Conservation (phyloP, 139 green algal species). For the Choricystis sp. region DNA sequence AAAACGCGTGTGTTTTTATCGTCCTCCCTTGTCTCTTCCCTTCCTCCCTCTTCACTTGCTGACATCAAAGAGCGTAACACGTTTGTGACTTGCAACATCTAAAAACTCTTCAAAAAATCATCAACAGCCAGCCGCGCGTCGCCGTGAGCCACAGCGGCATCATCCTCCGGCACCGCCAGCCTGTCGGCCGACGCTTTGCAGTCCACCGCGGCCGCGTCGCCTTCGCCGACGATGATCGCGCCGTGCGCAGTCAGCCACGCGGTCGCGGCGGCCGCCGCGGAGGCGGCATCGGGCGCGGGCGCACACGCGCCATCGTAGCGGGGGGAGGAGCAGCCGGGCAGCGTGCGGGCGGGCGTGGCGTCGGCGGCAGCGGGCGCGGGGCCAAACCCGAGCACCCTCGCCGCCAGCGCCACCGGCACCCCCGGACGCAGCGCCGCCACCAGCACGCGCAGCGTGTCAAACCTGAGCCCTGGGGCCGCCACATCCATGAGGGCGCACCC, state of each 20-base stretch:
- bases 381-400: constrained; percentile 40
- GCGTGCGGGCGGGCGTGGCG: neutral
- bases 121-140: constrained; percentile 56
- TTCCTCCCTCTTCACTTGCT: no score
- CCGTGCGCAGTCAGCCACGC: constrained; percentile 17
- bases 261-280: constrained; percentile 3
- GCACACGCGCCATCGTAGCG: constrained; percentile 9
- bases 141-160: constrained; percentile 21
- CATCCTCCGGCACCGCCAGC: constrained; percentile 14
- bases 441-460: constrained; percentile 26
- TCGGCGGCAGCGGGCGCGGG: neutral
- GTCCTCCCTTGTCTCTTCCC: no score
- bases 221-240: constrained; percentile 2
- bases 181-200: constrained; percentile 12
- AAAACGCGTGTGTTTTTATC: no score
- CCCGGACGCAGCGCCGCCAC: constrained; percentile 35
- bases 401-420: constrained; percentile 30
- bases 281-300: neutral
- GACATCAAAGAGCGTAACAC: no score
- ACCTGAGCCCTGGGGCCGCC: constrained; percentile 30
- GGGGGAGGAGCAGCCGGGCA: constrained; percentile 28
- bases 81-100: no score
- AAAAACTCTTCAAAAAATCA: constrained; percentile 61
- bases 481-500: constrained; percentile 57
- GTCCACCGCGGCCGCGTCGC: constrained; percentile 9